Conservation (phyloP, 192 early-diverging fungal species). For the Spinellus fusiger region DNA sequence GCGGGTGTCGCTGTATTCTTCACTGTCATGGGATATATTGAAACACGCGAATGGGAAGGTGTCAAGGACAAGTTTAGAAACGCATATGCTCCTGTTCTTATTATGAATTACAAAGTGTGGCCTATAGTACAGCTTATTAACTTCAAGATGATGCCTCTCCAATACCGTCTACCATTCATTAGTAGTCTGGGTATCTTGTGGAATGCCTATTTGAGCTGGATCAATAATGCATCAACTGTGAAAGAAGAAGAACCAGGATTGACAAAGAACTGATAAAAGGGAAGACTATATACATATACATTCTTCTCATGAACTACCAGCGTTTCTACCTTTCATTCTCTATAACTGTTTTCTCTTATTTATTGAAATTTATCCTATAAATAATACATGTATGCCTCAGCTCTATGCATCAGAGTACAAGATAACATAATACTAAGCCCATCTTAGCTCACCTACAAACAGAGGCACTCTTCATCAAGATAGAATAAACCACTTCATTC, state of each 20-base stretch:
- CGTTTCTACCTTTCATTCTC: no score
- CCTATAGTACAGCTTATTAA: constrained; percentile 68
- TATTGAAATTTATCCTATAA: no score
- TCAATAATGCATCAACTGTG: constrained; percentile 48
- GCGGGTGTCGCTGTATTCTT: constrained; percentile 63
- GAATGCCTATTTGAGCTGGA: constrained; percentile 69
- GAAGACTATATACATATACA: no score
- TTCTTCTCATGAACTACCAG: no score
- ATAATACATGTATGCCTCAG: no score
- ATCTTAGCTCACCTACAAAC: no score
- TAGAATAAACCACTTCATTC: no score
- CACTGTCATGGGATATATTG: constrained; percentile 54
- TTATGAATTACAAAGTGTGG: constrained; percentile 70
- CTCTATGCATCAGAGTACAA: no score
- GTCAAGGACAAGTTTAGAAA: constrained; percentile 54
- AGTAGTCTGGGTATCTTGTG: constrained; percentile 68
- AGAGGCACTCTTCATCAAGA: no score
- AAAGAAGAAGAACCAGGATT: constrained; percentile 14
- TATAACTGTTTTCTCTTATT: no score
- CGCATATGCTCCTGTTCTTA: constrained; percentile 53
- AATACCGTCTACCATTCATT: constrained; percentile 63
- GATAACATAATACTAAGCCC: no score
- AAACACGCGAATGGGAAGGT: constrained; percentile 40
- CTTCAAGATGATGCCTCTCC: constrained; percentile 62
- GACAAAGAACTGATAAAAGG: no score